A percentile compares a stretch with the other conserved stretches of the same genome.
phyloP scores from a whole-genome alignment of 176 grass and related monocot genomes.

The Themeda triandra region DNA sequence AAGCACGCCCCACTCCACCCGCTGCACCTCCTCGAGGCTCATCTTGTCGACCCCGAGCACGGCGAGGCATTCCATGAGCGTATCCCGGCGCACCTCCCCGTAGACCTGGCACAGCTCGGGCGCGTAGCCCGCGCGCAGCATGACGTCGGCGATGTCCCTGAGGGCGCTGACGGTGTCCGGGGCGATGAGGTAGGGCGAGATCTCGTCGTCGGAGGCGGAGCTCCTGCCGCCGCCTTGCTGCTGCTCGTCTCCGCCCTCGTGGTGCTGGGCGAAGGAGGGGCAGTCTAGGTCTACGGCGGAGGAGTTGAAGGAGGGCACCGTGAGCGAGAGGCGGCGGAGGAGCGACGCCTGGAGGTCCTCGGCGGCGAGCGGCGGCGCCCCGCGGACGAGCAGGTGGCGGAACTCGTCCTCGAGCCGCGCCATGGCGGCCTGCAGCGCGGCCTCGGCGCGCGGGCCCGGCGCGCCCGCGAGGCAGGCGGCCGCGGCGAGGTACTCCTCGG shows the following conservation, averaged over 20 bases:
- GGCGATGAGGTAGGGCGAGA: slow-evolving; percentile 56
- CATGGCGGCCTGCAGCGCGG: slow-evolving; percentile 74
- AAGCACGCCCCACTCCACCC: slow-evolving; percentile 71
- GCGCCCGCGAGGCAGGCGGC: slow-evolving; percentile 39
- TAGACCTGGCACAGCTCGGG: slow-evolving; percentile 85
- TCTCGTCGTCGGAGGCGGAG: slow-evolving; percentile 56
- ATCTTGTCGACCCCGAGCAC: slow-evolving; percentile 75
- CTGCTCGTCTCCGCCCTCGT: slow-evolving; percentile 9
- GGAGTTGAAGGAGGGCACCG: slow-evolving; percentile 40
- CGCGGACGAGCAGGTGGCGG: slow-evolving; percentile 67
- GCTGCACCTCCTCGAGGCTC: slow-evolving; percentile 85
- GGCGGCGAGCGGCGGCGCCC: slow-evolving; percentile 32
- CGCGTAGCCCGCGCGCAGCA: slow-evolving; percentile 70
- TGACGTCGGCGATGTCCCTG: slow-evolving; percentile 63
- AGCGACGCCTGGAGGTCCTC: slow-evolving; percentile 54
- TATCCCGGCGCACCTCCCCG: slow-evolving; percentile 64
- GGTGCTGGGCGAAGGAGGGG: slow-evolving; percentile 39
- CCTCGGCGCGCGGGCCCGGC: slow-evolving; percentile 35
- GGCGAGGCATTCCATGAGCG: slow-evolving; percentile 64
- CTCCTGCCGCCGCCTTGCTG: slow-evolving; percentile 18
- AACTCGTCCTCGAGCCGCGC: slow-evolving; percentile 82
- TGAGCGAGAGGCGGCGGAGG: slow-evolving; percentile 64
- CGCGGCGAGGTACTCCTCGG: slow-evolving; percentile 57
- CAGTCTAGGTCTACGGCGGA: slow-evolving; percentile 45
- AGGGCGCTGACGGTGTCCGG: slow-evolving; percentile 52